phyloP scores from a whole-genome alignment of 805 yeast genomes.

The Candida mattraensis region DNA sequence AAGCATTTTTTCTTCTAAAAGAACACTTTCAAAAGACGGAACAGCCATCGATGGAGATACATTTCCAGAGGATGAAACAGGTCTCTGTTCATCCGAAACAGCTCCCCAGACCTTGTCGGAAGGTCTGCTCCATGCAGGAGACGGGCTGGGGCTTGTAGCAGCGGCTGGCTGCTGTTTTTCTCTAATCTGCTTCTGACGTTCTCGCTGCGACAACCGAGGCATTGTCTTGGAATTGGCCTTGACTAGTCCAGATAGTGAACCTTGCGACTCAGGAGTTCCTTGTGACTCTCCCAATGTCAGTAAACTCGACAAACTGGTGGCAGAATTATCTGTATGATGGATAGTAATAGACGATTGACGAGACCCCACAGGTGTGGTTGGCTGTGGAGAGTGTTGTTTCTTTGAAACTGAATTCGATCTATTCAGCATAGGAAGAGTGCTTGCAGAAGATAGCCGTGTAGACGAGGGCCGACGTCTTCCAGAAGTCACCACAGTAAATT shows the following conservation, averaged over 20 bases:
- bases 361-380: not conserved
- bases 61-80: not conserved
- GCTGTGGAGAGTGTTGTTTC: slow-evolving; percentile 2
- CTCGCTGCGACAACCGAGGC: slow-evolving; percentile 57
- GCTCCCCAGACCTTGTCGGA: slow-evolving; percentile 7
- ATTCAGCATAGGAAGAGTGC: no score
- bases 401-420: no score
- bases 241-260: not conserved
- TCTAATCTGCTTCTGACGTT: slow-evolving; percentile 47
- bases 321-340: slow-evolving; percentile 4
- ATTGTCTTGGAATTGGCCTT: slow-evolving; percentile 38
- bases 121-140: slow-evolving; percentile 12
- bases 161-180: slow-evolving; percentile 12
- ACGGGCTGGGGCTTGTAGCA: slow-evolving; percentile 1
- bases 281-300: slow-evolving; percentile 11
- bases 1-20: slow-evolving; percentile 24
- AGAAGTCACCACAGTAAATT: slow-evolving; percentile 35
- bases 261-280: slow-evolving; percentile 5
- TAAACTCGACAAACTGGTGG: slow-evolving; percentile 10
- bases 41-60: slow-evolving; percentile 14
- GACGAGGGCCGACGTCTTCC: slow-evolving; percentile 32
- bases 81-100: no score
- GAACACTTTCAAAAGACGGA: slow-evolving; percentile 30
- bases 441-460: no score
- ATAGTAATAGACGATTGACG: slow-evolving; percentile 6